A percentile compares a stretch with the other conserved stretches of the same genome.
phyloP scores from a whole-genome alignment of 2,329 filamentous ascomycete genomes.

The Podosphaera aphanis region DNA sequence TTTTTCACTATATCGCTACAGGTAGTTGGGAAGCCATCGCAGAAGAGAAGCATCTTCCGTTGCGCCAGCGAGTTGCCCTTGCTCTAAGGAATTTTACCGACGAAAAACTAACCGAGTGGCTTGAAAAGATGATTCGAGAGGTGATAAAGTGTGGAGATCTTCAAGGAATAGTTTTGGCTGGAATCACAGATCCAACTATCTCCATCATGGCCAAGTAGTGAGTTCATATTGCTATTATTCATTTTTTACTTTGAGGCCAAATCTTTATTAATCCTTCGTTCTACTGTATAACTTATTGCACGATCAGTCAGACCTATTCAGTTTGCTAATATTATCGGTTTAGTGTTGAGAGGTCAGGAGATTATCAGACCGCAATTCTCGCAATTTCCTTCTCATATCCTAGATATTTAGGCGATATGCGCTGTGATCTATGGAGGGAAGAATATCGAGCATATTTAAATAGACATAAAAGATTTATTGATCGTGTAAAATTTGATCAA shows the following conservation, averaged over 20 bases:
- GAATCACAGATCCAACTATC: slow-evolving; percentile 47
- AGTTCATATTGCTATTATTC: neutral
- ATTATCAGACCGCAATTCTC: slow-evolving; percentile 57
- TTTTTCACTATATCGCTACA: slow-evolving; percentile 54
- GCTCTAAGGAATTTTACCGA: slow-evolving; percentile 45
- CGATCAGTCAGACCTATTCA: no score
- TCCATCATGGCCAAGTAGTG: slow-evolving; percentile 37
- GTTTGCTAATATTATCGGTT: no score
- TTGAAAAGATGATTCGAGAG: slow-evolving; percentile 37
- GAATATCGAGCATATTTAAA: slow-evolving; percentile 49
- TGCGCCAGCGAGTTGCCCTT: slow-evolving; percentile 51
- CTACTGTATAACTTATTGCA: neutral
- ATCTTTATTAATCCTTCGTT: neutral
- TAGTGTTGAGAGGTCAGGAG: slow-evolving; percentile 45
- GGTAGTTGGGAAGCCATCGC: slow-evolving; percentile 56
- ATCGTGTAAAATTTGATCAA: slow-evolving; percentile 56
- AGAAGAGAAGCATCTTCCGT: slow-evolving; percentile 46
- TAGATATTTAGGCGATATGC: slow-evolving; percentile 52
- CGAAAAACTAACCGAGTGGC: slow-evolving; percentile 39
- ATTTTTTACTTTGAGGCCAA: neutral
- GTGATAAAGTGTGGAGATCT: slow-evolving; percentile 45
- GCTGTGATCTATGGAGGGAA: slow-evolving; percentile 50
- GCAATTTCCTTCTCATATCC: slow-evolving; percentile 52
- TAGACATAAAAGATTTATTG: slow-evolving; percentile 49
- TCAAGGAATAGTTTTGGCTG: slow-evolving; percentile 55